Conservation (phyloP, 2,329 filamentous ascomycete species). For the Cryphonectria parasitica region DNA sequence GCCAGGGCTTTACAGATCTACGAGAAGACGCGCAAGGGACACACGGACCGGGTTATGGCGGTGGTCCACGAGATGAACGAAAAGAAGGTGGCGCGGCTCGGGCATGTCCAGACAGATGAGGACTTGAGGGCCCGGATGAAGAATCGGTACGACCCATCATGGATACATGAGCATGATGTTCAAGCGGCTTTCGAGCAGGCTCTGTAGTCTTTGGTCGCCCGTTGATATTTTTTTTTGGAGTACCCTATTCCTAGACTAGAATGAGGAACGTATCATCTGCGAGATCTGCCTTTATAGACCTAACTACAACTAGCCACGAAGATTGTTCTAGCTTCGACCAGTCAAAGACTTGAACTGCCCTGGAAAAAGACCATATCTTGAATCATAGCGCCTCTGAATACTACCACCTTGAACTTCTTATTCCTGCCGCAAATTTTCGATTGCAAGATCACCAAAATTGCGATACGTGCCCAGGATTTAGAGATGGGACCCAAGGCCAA, state of each 20-base stretch:
- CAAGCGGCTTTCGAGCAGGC: constrained; percentile 39
- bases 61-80: constrained; percentile 41
- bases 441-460: too few species aligned
- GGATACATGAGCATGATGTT: constrained; percentile 54
- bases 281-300: too few species aligned
- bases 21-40: constrained; percentile 46
- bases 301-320: too few species aligned
- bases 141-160: constrained; percentile 43
- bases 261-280: too few species aligned
- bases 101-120: constrained; percentile 41
- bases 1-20: constrained; percentile 43
- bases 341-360: too few species aligned
- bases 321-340: too few species aligned
- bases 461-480: too few species aligned
- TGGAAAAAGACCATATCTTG: too few species aligned
- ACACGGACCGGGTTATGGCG: constrained; percentile 42
- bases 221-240: not conserved
- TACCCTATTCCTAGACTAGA: not conserved
- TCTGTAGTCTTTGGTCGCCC: not conserved
- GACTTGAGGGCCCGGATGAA: constrained; percentile 42
- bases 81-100: constrained; percentile 34
- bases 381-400: too few species aligned
- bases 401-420: too few species aligned
- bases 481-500: too few species aligned
- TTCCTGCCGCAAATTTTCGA: too few species aligned